Conservation (phyloP, 805 yeast genomes). For the Candida maesae region DNA sequence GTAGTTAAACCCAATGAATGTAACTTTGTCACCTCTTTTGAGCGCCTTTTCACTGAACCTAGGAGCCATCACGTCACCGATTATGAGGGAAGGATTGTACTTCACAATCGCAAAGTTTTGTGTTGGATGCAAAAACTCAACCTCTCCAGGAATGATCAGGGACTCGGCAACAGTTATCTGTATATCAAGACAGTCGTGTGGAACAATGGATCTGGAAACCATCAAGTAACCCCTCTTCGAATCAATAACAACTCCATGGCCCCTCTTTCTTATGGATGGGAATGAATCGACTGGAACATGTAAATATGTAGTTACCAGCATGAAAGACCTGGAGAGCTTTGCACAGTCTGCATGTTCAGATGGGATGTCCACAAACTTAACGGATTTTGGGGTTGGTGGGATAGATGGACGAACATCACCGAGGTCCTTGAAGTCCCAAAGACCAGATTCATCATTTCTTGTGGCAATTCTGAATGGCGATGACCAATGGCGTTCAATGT, state of each 20-base stretch:
- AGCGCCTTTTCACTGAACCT: slow-evolving; percentile 52
- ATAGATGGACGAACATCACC: slow-evolving; percentile 57
- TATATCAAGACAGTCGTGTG: slow-evolving; percentile 74
- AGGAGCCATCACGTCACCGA: slow-evolving; percentile 71
- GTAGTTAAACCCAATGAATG: slow-evolving; percentile 79
- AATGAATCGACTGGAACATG: slow-evolving; percentile 77
- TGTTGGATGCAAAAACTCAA: slow-evolving; percentile 81
- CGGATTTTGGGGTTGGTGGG: slow-evolving; percentile 51
- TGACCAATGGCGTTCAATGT: slow-evolving; percentile 84
- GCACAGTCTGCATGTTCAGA: slow-evolving; percentile 50
- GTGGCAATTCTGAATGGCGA: slow-evolving; percentile 66
- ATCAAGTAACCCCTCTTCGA: slow-evolving; percentile 75
- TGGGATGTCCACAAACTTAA: slow-evolving; percentile 69
- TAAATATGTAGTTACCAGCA: slow-evolving; percentile 57
- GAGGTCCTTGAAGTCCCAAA: slow-evolving; percentile 52
- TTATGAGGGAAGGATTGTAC: slow-evolving; percentile 72
- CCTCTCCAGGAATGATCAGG: slow-evolving; percentile 72
- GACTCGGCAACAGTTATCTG: slow-evolving; percentile 82
- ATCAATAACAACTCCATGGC: slow-evolving; percentile 80
- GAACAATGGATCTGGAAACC: slow-evolving; percentile 73
- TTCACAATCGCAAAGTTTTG: slow-evolving; percentile 80
- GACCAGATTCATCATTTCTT: slow-evolving; percentile 52
- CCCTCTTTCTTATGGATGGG: slow-evolving; percentile 55
- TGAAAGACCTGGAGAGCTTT: slow-evolving; percentile 62
- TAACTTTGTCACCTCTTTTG: slow-evolving; percentile 68